Percentiles rank a stretch among this genome's conserved stretches.
These are phyloP conservation scores for Nicotiana knightiana DNA, from an alignment of 257 asterid genomes.

Conservation along the genomic window DNA sequence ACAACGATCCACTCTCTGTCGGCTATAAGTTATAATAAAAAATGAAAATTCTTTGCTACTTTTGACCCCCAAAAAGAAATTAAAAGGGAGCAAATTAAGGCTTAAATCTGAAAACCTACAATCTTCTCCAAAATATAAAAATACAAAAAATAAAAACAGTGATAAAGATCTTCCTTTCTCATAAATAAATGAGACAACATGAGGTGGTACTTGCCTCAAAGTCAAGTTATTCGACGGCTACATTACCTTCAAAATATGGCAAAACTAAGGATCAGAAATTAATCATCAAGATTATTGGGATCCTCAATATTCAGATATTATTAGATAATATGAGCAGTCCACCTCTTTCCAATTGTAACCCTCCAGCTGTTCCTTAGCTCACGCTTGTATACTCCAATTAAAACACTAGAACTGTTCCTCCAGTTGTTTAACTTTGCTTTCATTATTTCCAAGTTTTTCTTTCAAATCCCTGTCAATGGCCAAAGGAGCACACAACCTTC, in stretches of 20 bases:
- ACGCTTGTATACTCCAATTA: background rate
- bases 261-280: background rate
- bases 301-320: background rate
- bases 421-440: background rate
- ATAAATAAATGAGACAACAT: background rate
- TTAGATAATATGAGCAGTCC: background rate
- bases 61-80: background rate
- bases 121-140: background rate
- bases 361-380: background rate
- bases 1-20: background rate
- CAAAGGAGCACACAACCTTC: background rate
- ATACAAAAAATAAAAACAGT: background rate
- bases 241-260: slow-evolving; percentile 10
- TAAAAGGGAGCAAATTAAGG: background rate
- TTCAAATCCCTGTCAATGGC: background rate
- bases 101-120: background rate
- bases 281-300: background rate
- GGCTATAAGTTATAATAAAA: background rate
- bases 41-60: background rate
- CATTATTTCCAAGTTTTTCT: background rate
- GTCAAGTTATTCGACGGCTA: slow-evolving; percentile 2
- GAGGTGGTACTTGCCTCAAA: slow-evolving; percentile 2
- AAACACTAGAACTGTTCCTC: background rate
- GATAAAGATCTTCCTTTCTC: background rate
- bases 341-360: background rate